A percentile compares a stretch with the other conserved stretches of the same genome.
phyloP scores from a whole-genome alignment of 208 protist species.

The Crithidia fasciculata region DNA sequence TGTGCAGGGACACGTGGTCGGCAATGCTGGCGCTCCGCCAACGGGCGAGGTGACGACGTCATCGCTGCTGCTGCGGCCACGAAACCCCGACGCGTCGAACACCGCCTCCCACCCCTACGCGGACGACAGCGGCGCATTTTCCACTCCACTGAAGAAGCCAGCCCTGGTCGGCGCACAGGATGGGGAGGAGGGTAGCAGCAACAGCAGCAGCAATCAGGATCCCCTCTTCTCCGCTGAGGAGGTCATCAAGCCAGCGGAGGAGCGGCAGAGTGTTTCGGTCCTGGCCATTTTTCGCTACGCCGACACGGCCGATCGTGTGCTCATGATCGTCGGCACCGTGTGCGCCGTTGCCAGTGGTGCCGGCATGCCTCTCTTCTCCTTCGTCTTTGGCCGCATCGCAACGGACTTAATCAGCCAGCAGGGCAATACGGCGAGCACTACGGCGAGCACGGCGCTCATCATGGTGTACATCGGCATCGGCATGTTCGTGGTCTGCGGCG shows the following conservation, averaged over 20 bases:
- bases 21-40: neutral
- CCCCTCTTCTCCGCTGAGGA: slow-evolving; percentile 35
- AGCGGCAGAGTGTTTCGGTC: slow-evolving; percentile 44
- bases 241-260: slow-evolving; percentile 10
- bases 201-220: no score
- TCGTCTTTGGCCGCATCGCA: slow-evolving; percentile 73
- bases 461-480: slow-evolving; percentile 73
- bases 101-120: neutral
- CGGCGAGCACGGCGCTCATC: slow-evolving; percentile 58
- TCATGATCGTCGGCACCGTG: slow-evolving; percentile 81
- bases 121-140: neutral
- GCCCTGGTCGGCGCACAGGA: neutral
- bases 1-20: neutral
- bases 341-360: slow-evolving; percentile 55
- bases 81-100: neutral
- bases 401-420: slow-evolving; percentile 55
- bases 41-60: no score
- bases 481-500: slow-evolving; percentile 36
- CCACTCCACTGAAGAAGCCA: neutral
- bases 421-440: slow-evolving; percentile 24
- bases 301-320: slow-evolving; percentile 37
- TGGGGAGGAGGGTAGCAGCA: neutral
- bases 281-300: slow-evolving; percentile 73
- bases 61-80: neutral
- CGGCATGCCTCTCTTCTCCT: slow-evolving; percentile 72